Percentiles rank a stretch among this genome's conserved stretches.
Evolutionary conservation across 2,329 filamentous ascomycete species (phyloP).

Genomic region (Alternaria brassicicola): DNA sequence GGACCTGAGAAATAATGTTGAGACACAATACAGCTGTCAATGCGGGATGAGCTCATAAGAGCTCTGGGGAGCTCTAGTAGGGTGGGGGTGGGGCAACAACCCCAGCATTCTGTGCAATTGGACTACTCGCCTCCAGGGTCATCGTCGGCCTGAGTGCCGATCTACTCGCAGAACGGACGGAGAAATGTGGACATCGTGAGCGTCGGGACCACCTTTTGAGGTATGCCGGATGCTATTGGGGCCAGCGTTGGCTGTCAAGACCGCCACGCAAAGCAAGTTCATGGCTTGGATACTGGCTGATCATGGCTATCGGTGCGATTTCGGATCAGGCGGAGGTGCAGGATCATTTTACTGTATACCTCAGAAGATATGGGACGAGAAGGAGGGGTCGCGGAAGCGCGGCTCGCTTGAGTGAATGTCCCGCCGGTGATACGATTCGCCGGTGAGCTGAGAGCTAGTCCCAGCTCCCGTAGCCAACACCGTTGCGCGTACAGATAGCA

Average conservation of each 20-base stretch:
- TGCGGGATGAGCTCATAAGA: conserved; percentile 47
- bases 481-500: conserved; percentile 7
- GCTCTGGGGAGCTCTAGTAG: conserved; percentile 35
- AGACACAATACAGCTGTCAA: conserved; percentile 34
- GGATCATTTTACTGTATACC: conserved; percentile 1
- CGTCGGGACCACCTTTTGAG: conserved; percentile 39
- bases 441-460: conserved; percentile 7
- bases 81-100: conserved; percentile 44
- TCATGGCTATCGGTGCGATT: conserved; percentile 7
- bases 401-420: conserved; percentile 11
- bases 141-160: conserved; percentile 26
- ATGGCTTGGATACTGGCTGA: conserved; percentile 13
- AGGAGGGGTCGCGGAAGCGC: not conserved
- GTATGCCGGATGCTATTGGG: conserved; percentile 26
- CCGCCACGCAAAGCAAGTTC: conserved; percentile 31
- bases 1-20: conserved; percentile 36
- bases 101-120: conserved; percentile 27
- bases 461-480: conserved; percentile 18
- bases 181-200: conserved; percentile 42
- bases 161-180: conserved; percentile 24
- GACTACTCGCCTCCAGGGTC: conserved; percentile 17
- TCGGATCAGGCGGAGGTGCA: conserved; percentile 12
- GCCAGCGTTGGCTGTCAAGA: conserved; percentile 18
- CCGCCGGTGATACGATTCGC: conserved; percentile 24
- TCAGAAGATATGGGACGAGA: not conserved